Evolutionary conservation across 805 yeast species (phyloP).

Genomic region (Ogataea henricii): DNA sequence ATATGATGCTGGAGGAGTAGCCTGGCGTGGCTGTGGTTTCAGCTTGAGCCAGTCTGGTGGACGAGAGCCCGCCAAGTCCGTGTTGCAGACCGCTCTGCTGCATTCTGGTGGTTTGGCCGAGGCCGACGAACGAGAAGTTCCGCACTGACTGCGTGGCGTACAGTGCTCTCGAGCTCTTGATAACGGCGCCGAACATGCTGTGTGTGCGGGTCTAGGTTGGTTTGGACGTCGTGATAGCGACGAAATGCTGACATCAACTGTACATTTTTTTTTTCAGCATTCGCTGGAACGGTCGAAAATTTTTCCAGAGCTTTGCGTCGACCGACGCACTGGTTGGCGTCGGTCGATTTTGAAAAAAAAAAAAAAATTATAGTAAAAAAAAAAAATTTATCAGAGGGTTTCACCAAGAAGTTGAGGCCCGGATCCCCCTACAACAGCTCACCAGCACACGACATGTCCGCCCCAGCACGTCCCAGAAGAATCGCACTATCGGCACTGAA

Average conservation of each 20-base stretch:
- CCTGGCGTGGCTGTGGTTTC: conserved; percentile 17
- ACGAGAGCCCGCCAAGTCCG: conserved; percentile 3
- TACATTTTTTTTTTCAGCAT: background rate
- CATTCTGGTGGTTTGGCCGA: conserved; percentile 18
- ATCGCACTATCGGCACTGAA: conserved; percentile 46
- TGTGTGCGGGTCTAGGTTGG: too few relatives aligned
- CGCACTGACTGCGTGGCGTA: conserved; percentile 12
- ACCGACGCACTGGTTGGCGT: background rate
- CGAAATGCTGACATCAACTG: background rate
- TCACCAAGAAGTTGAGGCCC: background rate
- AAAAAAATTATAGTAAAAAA: conserved; percentile 3
- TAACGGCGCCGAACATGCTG: conserved; percentile 7
- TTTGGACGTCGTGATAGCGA: too few relatives aligned
- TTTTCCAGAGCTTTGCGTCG: conserved; percentile 2
- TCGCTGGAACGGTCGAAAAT: conserved; percentile 7
- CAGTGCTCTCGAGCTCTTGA: conserved; percentile 3
- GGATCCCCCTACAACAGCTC: background rate
- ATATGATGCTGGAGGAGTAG: conserved; percentile 27
- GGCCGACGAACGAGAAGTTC: conserved; percentile 16
- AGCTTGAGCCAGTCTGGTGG: conserved; percentile 9
- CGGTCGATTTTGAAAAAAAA: conserved; percentile 1
- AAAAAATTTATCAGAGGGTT: conserved; percentile 5
- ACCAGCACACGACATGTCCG: conserved; percentile 25
- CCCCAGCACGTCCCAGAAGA: conserved; percentile 42
- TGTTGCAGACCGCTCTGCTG: conserved; percentile 4